These are phyloP conservation scores for Penicillium diatomitis DNA, from an alignment of 495 filamentous ascomycete species.

Conservation along the genomic window DNA sequence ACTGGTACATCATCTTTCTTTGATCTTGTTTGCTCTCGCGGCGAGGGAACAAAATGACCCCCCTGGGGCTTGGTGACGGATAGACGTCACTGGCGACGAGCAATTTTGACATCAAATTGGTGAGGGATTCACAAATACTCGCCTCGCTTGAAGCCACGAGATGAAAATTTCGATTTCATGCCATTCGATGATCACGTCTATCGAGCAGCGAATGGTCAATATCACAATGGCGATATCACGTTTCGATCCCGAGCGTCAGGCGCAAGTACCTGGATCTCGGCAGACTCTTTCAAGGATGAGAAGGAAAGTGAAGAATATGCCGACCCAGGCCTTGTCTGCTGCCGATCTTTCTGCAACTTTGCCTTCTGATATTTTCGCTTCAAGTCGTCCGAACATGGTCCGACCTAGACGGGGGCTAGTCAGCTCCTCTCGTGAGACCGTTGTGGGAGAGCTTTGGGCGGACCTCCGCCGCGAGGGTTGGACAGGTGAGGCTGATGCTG, in stretches of 20 bases:
- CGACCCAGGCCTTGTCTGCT: constrained; percentile 13
- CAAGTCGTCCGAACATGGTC: constrained; percentile 37
- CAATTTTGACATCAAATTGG: constrained; percentile 31
- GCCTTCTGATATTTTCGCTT: constrained; percentile 13
- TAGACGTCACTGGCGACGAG: constrained; percentile 24
- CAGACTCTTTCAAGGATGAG: constrained; percentile 28
- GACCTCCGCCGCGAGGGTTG: constrained; percentile 35
- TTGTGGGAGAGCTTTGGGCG: constrained; percentile 35
- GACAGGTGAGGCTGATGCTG: constrained; percentile 21
- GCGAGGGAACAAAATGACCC: constrained; percentile 6
- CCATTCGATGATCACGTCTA: constrained; percentile 33
- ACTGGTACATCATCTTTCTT: background rate
- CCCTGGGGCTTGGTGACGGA: constrained; percentile 24
- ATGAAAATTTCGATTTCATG: constrained; percentile 36
- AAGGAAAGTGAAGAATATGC: constrained; percentile 13
- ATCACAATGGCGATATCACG: constrained; percentile 45
- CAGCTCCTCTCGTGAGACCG: constrained; percentile 37
- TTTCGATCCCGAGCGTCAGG: constrained; percentile 33
- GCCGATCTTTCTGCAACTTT: constrained; percentile 28
- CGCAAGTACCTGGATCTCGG: constrained; percentile 22
- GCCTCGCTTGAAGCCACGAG: constrained; percentile 34
- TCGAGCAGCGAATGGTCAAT: constrained; percentile 35
- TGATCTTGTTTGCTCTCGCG: constrained; percentile 1
- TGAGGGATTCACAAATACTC: constrained; percentile 24
- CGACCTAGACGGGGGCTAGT: constrained; percentile 25